Evolutionary conservation across 768 basidiomycete species (phyloP), one percentile per base, ranked within the genome.

Genomic region (Obba rivulosa): DNA sequence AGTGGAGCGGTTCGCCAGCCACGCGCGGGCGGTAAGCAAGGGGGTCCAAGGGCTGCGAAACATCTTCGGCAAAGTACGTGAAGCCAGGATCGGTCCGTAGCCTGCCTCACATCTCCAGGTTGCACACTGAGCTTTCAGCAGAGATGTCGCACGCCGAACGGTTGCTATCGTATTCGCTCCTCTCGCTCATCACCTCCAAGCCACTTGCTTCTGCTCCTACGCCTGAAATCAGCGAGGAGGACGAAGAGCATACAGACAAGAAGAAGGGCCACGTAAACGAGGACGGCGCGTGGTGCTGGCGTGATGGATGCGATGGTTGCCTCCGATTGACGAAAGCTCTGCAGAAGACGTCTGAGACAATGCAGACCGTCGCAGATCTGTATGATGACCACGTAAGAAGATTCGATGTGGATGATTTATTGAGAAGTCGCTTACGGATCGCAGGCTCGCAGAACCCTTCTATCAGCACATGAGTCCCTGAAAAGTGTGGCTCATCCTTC

Each of bases 251-350:
- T 13, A 53, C 65, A 3, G 59, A 58, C 18, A 38, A 46, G 37
- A 45, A 58, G 34, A 79, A 74, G 49, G 84, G 85, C 0, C 59
- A 85, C 43, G 57, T 81, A 46, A 92, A 91, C 53, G 70, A 72
- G 8, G 78, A 87, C 21, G 84, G 87, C 1, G 89, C 87, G 3
- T 88, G 91, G 87, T 91, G 89, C 62, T 94, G 90, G 89, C 74
- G 81, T 21, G 87, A 92, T 45, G 74, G 73, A 2, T 92, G 90
- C 61, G 65, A 75, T 61, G 81, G 87, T 87, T 92, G 90, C 61
- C 66, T 92, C n/a, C 76, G 76, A 46, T 67, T 90, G 42, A 89
- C 86, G 1, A 90, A 86, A 57, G 86, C 82, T 0, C 70, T 91
- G 54, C 87, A 91, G 60, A 83, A 80, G 61, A 80, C 82, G 0